Conservation (phyloP, 139 green algal genomes). For the Auxenochlorella pyrenoidosa region DNA sequence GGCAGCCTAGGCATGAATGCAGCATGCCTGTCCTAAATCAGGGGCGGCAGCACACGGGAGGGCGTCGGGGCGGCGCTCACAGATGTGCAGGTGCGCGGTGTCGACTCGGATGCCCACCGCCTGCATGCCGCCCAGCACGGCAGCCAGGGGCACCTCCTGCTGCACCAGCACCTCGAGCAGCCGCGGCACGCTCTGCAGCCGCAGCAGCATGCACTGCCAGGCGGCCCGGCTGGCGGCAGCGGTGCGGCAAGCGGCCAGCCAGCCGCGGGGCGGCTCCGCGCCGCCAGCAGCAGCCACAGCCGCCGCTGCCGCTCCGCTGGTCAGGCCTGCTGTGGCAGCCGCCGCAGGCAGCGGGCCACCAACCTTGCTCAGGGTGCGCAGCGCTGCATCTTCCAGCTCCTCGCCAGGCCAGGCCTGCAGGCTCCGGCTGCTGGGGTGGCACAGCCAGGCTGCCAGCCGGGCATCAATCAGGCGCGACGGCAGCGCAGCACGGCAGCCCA, state of each 20-base stretch:
- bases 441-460: conserved; percentile 20
- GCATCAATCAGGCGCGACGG: not conserved
- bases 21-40: no score
- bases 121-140: conserved; percentile 79
- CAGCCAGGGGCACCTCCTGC: conserved; percentile 80
- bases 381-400: not conserved
- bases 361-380: not conserved
- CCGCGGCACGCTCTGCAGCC: not conserved
- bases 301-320: not conserved
- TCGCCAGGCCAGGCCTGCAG: not conserved
- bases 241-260: not conserved
- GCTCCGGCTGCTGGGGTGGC: not conserved
- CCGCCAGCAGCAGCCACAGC: not conserved
- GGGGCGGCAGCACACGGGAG: not conserved
- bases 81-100: conserved; percentile 2
- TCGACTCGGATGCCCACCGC: conserved; percentile 61
- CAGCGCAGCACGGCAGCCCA: not conserved
- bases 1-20: no score
- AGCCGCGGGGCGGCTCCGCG: not conserved
- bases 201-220: not conserved
- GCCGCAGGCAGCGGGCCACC: no score
- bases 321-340: not conserved
- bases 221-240: not conserved
- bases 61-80: not conserved
- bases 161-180: conserved; percentile 4